phyloP scores from a whole-genome alignment of 2,329 filamentous ascomycete genomes.

The Cladosporium sp. region DNA sequence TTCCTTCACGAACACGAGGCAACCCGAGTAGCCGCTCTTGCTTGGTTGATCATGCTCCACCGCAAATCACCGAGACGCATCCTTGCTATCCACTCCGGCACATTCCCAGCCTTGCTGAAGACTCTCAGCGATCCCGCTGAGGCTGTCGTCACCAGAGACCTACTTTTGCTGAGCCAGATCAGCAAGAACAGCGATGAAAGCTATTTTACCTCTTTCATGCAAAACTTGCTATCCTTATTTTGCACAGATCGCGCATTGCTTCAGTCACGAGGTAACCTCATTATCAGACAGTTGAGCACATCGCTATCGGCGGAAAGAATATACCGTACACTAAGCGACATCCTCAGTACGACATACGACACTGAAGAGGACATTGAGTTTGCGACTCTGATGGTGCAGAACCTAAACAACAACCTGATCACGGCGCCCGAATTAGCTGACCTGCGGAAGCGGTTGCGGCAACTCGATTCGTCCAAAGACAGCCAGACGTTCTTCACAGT shows the following conservation, averaged over 20 bases:
- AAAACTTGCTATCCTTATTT: slow-evolving; percentile 89
- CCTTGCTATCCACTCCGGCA: slow-evolving; percentile 92
- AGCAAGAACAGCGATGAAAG: slow-evolving; percentile 94
- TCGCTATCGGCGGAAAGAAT: slow-evolving; percentile 91
- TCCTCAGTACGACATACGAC: slow-evolving; percentile 37
- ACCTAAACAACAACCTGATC: slow-evolving; percentile 97
- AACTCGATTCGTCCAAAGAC: slow-evolving; percentile 83
- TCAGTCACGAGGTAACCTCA: slow-evolving; percentile 89
- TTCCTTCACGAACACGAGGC: slow-evolving; percentile 97
- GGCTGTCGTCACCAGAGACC: slow-evolving; percentile 87
- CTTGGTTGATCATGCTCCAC: slow-evolving; percentile 97
- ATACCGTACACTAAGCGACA: slow-evolving; percentile 90
- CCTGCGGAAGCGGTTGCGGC: slow-evolving; percentile 80
- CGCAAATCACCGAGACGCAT: slow-evolving; percentile 84
- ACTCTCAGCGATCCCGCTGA: slow-evolving; percentile 93
- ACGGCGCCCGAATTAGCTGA: slow-evolving; percentile 92
- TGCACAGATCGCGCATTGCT: slow-evolving; percentile 87
- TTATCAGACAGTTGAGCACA: slow-evolving; percentile 89
- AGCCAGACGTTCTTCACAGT: slow-evolving; percentile 93
- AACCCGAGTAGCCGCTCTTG: slow-evolving; percentile 85
- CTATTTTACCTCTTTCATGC: slow-evolving; percentile 98
- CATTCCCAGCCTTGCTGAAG: slow-evolving; percentile 91
- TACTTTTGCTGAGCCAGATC: slow-evolving; percentile 91
- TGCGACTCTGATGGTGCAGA: slow-evolving; percentile 98
- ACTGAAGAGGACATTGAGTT: slow-evolving; percentile 74